These are phyloP conservation scores for Acidiella bohemica DNA, from an alignment of 495 filamentous ascomycete species.

Conservation along the genomic window DNA sequence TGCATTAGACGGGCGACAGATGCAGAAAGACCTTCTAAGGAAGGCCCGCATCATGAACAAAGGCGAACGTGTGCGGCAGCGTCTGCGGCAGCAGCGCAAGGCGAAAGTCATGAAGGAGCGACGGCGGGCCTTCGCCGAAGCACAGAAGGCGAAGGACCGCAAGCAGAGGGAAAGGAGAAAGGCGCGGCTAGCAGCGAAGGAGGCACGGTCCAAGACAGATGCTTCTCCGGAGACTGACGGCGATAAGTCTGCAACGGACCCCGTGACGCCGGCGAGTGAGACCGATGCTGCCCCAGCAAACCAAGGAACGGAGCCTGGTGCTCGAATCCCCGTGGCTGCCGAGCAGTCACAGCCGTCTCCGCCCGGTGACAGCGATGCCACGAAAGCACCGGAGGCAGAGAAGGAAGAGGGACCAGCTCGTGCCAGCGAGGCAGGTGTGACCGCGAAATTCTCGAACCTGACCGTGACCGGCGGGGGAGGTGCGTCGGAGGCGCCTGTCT, in stretches of 20 bases:
- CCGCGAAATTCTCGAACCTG: too few species aligned
- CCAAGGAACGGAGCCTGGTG: too few species aligned
- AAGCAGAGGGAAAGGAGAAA: background rate
- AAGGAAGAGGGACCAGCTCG: background rate
- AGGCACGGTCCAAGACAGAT: background rate
- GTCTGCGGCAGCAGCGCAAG: conserved; percentile 15
- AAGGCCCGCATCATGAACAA: conserved; percentile 19
- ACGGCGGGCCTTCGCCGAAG: background rate
- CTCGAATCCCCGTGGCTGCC: too few species aligned
- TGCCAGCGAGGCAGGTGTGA: too few species aligned
- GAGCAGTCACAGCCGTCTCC: too few species aligned
- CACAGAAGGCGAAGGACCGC: background rate
- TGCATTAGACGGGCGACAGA: conserved; percentile 25
- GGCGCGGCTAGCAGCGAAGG: background rate
- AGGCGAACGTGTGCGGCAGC: conserved; percentile 21
- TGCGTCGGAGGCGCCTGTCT: background rate
- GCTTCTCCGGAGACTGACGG: too few species aligned
- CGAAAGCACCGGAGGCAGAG: background rate
- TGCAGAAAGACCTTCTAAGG: conserved; percentile 19
- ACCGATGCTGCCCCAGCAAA: too few species aligned
- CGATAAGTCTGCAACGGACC: too few species aligned
- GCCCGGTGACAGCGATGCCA: too few species aligned
- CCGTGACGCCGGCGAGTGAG: too few species aligned
- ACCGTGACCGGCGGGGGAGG: too few species aligned
- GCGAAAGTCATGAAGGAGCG: conserved; percentile 9